Conservation (phyloP, 495 filamentous ascomycete species). For the Hypoxylon fragiforme region DNA sequence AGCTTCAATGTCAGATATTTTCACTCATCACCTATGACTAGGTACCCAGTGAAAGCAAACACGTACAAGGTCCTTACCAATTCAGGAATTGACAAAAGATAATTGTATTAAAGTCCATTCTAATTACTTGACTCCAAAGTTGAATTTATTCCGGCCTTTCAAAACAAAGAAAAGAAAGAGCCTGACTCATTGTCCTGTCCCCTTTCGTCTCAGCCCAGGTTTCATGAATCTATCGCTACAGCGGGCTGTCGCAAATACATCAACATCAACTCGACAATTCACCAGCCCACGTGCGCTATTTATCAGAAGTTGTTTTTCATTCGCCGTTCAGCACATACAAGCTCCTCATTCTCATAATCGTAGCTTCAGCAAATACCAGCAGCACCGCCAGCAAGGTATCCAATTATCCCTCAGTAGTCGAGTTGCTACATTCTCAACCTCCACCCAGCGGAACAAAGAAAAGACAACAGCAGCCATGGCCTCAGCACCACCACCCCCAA, state of each 20-base stretch:
- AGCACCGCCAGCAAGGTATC: not conserved
- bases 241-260: constrained; percentile 21
- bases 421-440: constrained; percentile 2
- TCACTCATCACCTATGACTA: not conserved
- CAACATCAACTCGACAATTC: constrained; percentile 10
- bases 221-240: constrained; percentile 24
- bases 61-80: too few relatives aligned
- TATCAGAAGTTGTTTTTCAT: constrained; percentile 20
- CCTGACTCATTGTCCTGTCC: not conserved
- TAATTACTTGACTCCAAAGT: too few relatives aligned
- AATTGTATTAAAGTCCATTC: too few relatives aligned
- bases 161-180: too few relatives aligned
- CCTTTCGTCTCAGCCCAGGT: constrained; percentile 2
- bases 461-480: constrained; percentile 19
- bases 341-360: not conserved
- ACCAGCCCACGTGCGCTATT: constrained; percentile 31
- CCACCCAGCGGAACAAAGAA: not conserved
- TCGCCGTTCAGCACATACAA: not conserved
- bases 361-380: not conserved
- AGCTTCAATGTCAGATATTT: constrained; percentile 12
- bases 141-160: too few relatives aligned
- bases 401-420: constrained; percentile 7
- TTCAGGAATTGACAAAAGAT: too few relatives aligned
- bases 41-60: not conserved
- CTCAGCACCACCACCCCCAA: constrained; percentile 6